Evolutionary conservation across 805 yeast species (phyloP), one percentile per base, ranked within the genome.

Genomic region (Candida silvatica): DNA sequence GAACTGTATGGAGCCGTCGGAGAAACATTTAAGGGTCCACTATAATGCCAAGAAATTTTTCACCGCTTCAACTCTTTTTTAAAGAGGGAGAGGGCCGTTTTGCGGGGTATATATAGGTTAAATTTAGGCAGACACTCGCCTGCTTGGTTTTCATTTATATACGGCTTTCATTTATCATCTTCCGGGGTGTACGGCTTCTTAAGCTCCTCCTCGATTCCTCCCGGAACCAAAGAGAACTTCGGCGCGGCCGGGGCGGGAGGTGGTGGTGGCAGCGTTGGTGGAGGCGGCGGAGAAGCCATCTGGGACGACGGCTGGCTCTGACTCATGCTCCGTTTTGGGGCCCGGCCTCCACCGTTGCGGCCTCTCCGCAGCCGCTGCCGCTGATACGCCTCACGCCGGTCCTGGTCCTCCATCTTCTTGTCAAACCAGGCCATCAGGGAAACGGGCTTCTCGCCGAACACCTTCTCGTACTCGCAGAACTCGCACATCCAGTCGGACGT

Each of bases 401-500:
- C 47, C 52, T 57, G 45, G 23, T 49, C 49, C 28, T 34, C 42
- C 24, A 60, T 46, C 32, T 59, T 56, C 32, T 52, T 52, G 36
- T 67, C 63, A 37, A 62, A 61, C 69, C 71, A 66, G 40, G 61
- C 59, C 43, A 67, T 61, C 52, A 67, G 51, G 39, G 62, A 64
- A 17, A 52, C 40, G 1, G 77, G 76, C 37, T 63, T 61, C 20
- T 47, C 48, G 2, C 77, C 76, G 45, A 55, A 70, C 4, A 69
- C 59, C 7, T 58, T 56, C 44, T 69, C 72, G 47, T 66, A 70
- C 41, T 69, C 71, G 51, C 77, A 70, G 30, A 70, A 59, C 32
- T 67, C 55, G 47, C 77, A 70, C 2, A 42, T 34, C 54, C 55
- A 54, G 7, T 37, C 29, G n/a, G 48, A 41, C 6, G 14, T 33